Base-by-base conservation (phyloP, 257 asterid genomes). In the Parsonsia alboflavescens region DNA sequence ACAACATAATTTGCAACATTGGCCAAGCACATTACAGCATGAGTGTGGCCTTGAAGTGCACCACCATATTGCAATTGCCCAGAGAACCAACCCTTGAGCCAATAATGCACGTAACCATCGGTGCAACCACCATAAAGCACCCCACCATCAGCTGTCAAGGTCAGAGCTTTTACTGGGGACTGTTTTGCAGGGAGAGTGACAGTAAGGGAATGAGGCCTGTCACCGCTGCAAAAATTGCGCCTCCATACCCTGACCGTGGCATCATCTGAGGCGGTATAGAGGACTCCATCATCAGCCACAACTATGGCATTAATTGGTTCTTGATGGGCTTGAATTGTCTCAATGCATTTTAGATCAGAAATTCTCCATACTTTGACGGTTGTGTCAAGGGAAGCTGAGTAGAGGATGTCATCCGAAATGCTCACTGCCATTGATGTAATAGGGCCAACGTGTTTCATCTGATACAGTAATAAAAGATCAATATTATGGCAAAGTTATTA, bases 1-100 rank as follows among this genome's bases (percentile, higher is more conserved):
- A 85, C 89, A 77, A 90, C 78, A 59, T 87, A 93, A 10, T 69
- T 68, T 5, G 80, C 86, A 81, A 74, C 85, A 49, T 70, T 88
- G 50, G 96, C 80, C 26, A 93, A 68, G 74, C 97, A 89, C 98
- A 93, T 79, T 13, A 93, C 95, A 0, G 97, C 90, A 41, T 93
- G 97, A 0, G 95, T 93, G 85, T 93, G 98, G 0, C 98, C 98
- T 28, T 87, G 80, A 41, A 93, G 85, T 3, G 97, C 90, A n/a
- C 95, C 97, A 10, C 97, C 98, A 69, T 93, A 91, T 50, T 91
- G 96, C 52, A 91, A 61, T 65, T 93, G 98, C 10, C 98, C 97
- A 1, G 97, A 91, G 64, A 91, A 89, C 98, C 97, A 91, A 13
- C 92, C 96, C 77, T 88, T 90, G 0, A 89, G 77, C 98, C 97